phyloP scores from a whole-genome alignment of 768 basidiomycete genomes.

The Suillus occidentalis region DNA sequence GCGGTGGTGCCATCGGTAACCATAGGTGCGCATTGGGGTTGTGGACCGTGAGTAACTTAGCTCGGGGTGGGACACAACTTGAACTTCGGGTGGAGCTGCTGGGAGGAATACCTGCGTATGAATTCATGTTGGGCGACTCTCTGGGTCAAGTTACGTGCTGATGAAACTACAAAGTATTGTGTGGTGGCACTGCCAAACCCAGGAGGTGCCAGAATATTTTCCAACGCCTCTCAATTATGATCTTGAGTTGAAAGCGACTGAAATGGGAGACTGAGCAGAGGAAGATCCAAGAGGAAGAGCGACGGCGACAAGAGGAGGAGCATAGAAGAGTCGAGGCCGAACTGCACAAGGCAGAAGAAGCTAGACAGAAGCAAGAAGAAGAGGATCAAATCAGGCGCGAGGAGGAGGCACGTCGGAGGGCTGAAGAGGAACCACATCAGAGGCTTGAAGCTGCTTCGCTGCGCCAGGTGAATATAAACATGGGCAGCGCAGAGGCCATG shows the following conservation, averaged over 20 bases:
- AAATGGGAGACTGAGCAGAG: constrained; percentile 14
- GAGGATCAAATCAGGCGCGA: constrained; percentile 34
- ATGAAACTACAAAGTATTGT: too few relatives aligned
- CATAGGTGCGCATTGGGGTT: not conserved
- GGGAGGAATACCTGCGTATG: too few relatives aligned
- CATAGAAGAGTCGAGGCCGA: constrained; percentile 36
- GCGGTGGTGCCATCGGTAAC: not conserved
- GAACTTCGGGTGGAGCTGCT: too few relatives aligned
- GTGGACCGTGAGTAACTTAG: not conserved
- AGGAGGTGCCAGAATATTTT: not conserved
- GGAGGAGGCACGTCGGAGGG: constrained; percentile 23
- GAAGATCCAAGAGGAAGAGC: constrained; percentile 17
- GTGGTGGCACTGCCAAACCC: not conserved
- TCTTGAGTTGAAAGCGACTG: constrained; percentile 14
- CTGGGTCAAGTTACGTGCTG: too few relatives aligned
- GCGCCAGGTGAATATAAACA: not conserved
- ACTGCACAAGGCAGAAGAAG: constrained; percentile 19
- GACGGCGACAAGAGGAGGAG: constrained; percentile 40
- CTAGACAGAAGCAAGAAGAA: constrained; percentile 31
- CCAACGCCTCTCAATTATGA: not conserved
- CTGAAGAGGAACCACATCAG: constrained; percentile 34
- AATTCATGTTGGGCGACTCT: too few relatives aligned
- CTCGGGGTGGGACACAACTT: too few relatives aligned
- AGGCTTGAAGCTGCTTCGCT: constrained; percentile 24
- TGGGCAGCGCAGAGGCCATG: too few relatives aligned